These are phyloP conservation scores for Zymoseptoria brevis DNA, from an alignment of 2,329 filamentous ascomycete species.

Conservation along the genomic window DNA sequence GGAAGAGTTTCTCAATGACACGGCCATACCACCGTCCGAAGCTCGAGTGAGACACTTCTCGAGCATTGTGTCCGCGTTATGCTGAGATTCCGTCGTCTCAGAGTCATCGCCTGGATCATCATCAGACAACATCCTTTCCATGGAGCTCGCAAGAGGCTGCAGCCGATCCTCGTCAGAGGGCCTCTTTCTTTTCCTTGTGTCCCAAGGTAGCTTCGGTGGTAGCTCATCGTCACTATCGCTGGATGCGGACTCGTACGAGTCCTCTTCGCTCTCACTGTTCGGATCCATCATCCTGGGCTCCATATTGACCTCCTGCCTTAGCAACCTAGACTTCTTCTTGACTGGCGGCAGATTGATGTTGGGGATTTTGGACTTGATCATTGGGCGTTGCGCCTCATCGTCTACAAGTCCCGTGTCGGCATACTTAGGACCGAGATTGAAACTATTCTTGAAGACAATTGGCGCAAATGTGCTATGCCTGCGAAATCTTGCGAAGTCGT, in stretches of 20 bases:
- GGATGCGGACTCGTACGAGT: slow-evolving; percentile 17
- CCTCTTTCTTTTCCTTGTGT: slow-evolving; percentile 23
- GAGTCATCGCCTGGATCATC: not conserved
- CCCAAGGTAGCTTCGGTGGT: slow-evolving; percentile 20
- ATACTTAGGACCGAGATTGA: slow-evolving; percentile 48
- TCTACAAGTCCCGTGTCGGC: slow-evolving; percentile 18
- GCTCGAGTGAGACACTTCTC: not conserved
- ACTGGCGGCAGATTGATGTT: slow-evolving; percentile 10
- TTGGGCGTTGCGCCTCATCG: not conserved
- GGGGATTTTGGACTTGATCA: not conserved
- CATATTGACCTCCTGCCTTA: not conserved
- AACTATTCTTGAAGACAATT: slow-evolving; percentile 43
- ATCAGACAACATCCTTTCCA: not conserved
- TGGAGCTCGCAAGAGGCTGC: not conserved
- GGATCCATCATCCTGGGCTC: not conserved
- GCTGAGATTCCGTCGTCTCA: not conserved
- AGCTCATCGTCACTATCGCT: slow-evolving; percentile 15
- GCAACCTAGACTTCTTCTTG: slow-evolving; percentile 2
- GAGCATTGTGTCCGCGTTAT: not conserved
- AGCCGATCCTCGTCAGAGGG: slow-evolving; percentile 1
- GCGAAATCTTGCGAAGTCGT: slow-evolving; percentile 7
- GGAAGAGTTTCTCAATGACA: not conserved
- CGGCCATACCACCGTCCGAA: not conserved
- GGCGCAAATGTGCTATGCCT: slow-evolving; percentile 44
- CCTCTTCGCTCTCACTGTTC: slow-evolving; percentile 20